Conservation (phyloP, 2,329 filamentous ascomycete species). For the Talaromyces islandicus region DNA sequence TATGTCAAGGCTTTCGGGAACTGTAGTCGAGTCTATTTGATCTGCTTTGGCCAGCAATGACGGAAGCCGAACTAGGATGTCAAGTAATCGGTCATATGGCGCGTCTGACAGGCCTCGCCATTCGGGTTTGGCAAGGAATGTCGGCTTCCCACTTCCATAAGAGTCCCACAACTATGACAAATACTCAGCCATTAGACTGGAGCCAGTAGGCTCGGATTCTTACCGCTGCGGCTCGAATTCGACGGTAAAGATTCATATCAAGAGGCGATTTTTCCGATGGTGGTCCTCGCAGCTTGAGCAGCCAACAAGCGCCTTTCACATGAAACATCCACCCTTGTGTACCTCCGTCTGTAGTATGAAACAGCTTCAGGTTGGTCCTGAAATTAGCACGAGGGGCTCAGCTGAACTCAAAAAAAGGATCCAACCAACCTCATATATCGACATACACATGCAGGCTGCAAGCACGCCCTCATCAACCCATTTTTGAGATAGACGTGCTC, state of each 20-base stretch:
- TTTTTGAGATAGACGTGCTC: constrained; percentile 3
- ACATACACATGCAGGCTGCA: constrained; percentile 10
- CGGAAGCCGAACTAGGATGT: constrained; percentile 9
- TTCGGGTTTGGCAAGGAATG: constrained; percentile 10
- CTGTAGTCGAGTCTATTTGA: constrained; percentile 5
- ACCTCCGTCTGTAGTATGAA: constrained; percentile 6
- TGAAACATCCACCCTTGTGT: constrained; percentile 12
- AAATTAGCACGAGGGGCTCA: background rate
- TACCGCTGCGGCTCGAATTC: constrained; percentile 12
- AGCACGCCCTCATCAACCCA: constrained; percentile 8
- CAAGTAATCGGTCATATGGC: constrained; percentile 8
- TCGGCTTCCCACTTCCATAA: constrained; percentile 8
- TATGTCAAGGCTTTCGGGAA: background rate
- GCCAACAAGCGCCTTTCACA: constrained; percentile 9
- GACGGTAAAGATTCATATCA: constrained; percentile 11
- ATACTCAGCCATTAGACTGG: background rate
- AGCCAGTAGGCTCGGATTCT: background rate
- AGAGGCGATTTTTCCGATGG: constrained; percentile 7
- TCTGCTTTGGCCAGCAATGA: constrained; percentile 7
- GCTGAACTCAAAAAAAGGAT: background rate
- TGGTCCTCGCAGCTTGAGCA: constrained; percentile 8
- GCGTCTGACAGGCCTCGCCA: constrained; percentile 10
- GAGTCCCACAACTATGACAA: constrained; percentile 7
- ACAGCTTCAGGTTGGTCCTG: constrained; percentile 1
- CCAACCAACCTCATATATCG: constrained; percentile 9